A percentile compares a stretch with the other conserved stretches of the same genome.
Conservation (phyloP, 108 stramenopile genomes). For the Cyclotella atomus region DNA sequence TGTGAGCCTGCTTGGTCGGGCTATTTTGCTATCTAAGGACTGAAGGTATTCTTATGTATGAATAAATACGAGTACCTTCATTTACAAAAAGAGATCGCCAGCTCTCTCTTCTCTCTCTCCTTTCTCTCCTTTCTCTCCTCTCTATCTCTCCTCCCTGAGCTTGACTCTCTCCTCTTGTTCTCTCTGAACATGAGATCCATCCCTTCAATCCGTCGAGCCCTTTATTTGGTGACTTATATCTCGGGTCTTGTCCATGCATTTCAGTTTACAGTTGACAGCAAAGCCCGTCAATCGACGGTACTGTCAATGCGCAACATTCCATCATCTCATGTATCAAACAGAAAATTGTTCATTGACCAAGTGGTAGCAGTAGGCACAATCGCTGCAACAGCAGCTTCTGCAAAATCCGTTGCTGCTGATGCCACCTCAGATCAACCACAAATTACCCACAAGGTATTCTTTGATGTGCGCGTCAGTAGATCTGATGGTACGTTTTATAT, state of each 20-base stretch:
- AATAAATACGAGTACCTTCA: background rate
- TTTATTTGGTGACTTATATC: background rate
- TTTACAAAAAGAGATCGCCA: too few relatives aligned
- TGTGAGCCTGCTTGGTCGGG: too few relatives aligned
- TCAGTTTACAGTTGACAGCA: background rate
- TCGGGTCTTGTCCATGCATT: background rate
- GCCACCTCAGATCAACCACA: conserved; percentile 28
- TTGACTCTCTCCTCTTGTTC: too few relatives aligned
- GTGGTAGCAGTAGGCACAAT: background rate
- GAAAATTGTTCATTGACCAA: conserved; percentile 1
- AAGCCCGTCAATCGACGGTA: too few relatives aligned
- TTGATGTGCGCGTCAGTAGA: conserved; percentile 83
- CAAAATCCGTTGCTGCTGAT: conserved; percentile 3
- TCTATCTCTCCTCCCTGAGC: too few relatives aligned
- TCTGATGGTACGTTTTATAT: conserved; percentile 85
- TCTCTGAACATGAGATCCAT: background rate
- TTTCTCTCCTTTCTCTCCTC: too few relatives aligned
- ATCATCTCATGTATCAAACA: background rate
- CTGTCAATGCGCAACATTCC: background rate
- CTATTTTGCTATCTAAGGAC: too few relatives aligned
- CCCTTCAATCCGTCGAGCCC: background rate
- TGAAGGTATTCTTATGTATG: background rate
- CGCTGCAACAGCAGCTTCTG: background rate
- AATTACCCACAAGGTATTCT: conserved; percentile 74
- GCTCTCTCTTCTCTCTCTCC: too few relatives aligned